Conservation (phyloP, 2,329 filamentous ascomycete genomes). For the Alternaria gaisen region DNA sequence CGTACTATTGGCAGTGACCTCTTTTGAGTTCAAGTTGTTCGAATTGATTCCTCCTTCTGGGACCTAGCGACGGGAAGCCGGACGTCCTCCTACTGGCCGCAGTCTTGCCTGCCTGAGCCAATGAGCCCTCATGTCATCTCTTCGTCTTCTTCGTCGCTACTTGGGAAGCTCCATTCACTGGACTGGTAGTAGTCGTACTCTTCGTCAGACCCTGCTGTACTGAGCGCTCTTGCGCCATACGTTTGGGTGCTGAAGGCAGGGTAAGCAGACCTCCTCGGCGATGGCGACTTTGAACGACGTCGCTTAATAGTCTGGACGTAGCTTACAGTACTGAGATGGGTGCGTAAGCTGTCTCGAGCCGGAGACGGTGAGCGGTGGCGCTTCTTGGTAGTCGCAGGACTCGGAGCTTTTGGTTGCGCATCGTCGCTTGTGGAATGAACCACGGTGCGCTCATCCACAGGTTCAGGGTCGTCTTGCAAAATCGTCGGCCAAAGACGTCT, state of each 20-base stretch:
- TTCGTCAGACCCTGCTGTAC: not conserved
- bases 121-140: not conserved
- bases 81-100: not conserved
- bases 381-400: not conserved
- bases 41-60: not conserved
- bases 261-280: not conserved
- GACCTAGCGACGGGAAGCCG: not conserved
- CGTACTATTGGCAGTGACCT: not conserved
- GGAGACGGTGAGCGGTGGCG: constrained; percentile 6
- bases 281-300: constrained; percentile 7
- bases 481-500: not conserved
- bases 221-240: not conserved
- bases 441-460: not conserved
- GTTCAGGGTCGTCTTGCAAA: not conserved
- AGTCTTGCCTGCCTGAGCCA: not conserved
- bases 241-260: not conserved
- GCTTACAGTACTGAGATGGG: not conserved
- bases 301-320: constrained; percentile 7
- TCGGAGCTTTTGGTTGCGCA: not conserved
- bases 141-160: constrained; percentile 1
- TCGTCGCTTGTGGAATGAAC: constrained; percentile 3
- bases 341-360: not conserved
- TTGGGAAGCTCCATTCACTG: constrained; percentile 19
- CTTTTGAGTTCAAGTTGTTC: not conserved
- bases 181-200: constrained; percentile 15